phyloP scores from a whole-genome alignment of 129 eudicot genomes.

The Flaveria linearis region DNA sequence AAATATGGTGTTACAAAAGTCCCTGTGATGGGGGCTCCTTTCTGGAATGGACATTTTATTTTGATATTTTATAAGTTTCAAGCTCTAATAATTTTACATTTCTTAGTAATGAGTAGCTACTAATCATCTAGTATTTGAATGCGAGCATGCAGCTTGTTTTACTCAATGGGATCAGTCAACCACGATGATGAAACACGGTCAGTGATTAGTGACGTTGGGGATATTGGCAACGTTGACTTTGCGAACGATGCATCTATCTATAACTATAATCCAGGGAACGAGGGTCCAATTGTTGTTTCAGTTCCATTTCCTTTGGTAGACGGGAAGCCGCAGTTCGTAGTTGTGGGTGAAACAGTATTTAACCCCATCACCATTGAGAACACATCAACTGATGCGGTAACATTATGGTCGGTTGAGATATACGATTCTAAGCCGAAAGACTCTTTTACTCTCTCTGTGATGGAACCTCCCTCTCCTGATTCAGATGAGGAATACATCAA shows the following conservation, averaged over 20 bases:
- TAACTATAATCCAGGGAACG: conserved; percentile 49
- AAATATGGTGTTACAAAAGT: background rate
- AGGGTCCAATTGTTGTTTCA: conserved; percentile 61
- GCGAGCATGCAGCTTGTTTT: conserved; percentile 27
- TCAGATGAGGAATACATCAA: conserved; percentile 47
- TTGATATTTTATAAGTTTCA: background rate
- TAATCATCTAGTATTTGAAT: conserved; percentile 7
- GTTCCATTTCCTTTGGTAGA: conserved; percentile 67
- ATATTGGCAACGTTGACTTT: conserved; percentile 77
- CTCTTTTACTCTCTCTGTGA: conserved; percentile 68
- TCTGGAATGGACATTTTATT: background rate
- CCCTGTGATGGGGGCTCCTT: background rate
- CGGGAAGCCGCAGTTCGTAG: conserved; percentile 68
- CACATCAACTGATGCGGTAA: conserved; percentile 55
- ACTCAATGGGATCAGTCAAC: conserved; percentile 47
- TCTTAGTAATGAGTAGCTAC: conserved; percentile 1
- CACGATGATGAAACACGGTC: conserved; percentile 69
- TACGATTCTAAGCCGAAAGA: conserved; percentile 82
- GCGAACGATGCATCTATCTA: conserved; percentile 50
- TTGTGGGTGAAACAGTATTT: conserved; percentile 53
- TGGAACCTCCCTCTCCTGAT: conserved; percentile 74
- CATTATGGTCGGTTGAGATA: conserved; percentile 60
- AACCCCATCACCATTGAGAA: conserved; percentile 63
- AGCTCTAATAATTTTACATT: conserved; percentile 21
- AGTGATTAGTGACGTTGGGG: conserved; percentile 65